Evolutionary conservation across 345 rosid species (phyloP).

Genomic region (Nephelium lappaceum): DNA sequence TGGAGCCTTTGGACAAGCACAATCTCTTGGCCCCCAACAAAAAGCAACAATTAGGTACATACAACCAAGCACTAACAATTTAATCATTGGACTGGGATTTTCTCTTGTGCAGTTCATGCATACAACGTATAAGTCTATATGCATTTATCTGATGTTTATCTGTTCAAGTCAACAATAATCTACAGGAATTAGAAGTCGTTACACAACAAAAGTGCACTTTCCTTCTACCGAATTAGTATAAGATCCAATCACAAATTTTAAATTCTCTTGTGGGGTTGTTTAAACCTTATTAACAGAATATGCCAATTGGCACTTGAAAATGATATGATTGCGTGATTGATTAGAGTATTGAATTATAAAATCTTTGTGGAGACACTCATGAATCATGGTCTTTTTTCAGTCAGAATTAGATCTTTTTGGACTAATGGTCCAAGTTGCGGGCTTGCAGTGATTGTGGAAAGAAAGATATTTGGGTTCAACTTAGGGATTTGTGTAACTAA

Average conservation of each 20-base stretch:
- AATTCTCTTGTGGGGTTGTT: neutral
- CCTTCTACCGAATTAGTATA: neutral
- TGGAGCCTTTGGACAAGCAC: slow-evolving; percentile 28
- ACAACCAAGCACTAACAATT: neutral
- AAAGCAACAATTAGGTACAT: slow-evolving; percentile 9
- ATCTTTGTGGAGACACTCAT: neutral
- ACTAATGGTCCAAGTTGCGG: slow-evolving; percentile 25
- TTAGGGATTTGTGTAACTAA: slow-evolving; percentile 25
- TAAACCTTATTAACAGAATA: neutral
- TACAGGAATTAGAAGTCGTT: neutral
- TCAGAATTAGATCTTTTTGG: neutral
- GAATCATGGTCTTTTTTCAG: neutral
- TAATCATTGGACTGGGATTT: neutral
- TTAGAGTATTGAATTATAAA: neutral
- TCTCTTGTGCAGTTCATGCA: neutral
- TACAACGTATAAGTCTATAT: neutral
- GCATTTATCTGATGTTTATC: neutral
- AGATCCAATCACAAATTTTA: neutral
- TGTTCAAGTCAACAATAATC: neutral
- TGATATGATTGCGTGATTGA: neutral
- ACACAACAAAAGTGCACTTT: neutral
- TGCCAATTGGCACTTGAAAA: neutral
- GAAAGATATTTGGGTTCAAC: slow-evolving; percentile 16
- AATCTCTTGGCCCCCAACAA: neutral
- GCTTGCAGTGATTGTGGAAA: slow-evolving; percentile 25